Evolutionary conservation across 2,329 filamentous ascomycete species (phyloP), one percentile per base, ranked within the genome.

Genomic region (Neonectria punicea): DNA sequence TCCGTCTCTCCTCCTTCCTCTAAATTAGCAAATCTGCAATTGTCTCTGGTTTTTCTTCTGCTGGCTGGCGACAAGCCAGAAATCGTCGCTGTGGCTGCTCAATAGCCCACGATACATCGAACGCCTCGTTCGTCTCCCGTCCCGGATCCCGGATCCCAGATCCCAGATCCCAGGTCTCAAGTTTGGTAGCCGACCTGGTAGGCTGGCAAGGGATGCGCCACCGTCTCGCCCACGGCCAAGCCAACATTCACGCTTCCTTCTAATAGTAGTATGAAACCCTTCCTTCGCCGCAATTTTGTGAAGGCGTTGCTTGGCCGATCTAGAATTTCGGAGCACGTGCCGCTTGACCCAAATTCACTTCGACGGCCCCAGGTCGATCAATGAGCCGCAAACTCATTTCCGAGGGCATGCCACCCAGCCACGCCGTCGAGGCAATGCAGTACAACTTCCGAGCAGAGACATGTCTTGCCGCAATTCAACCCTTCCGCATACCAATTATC

Each of bases 321-420:
- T 70, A 58, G 51, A 65, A 68, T 57, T 53, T 43, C 53, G 53
- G 39, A 30, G 63, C 57, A 67, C 60, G 61, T 60, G 68, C 58
- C 67, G 34, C 66, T 62, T 55, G 57, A 55, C 57, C 55, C 63
- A 36, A 53, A 49, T 70, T 61, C 58, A 63, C 57, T 69, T 58
- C 63, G 53, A 64, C 53, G 57, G 43, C 58, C 63, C 59, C 60
- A 39, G 32, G 51, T 58, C 55, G 58, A 49, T 53, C 59, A 59
- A 51, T 39, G 47, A 66, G 65, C 65, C 67, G 53, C 61, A 68
- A 53, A 41, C 66, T 74, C 72, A 74, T 74, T 73, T 73, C 70
- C 70, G 63, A 36, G 50, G 50, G 51, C 61, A 63, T 62, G 49
- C 66, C 68, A 69, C 65, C n/a, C 55, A 58, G 53, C 54, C 30